Evolutionary conservation across 768 basidiomycete genomes (phyloP), one percentile per base, ranked within the genome.

Genomic region (Agrocybe chaxingu): DNA sequence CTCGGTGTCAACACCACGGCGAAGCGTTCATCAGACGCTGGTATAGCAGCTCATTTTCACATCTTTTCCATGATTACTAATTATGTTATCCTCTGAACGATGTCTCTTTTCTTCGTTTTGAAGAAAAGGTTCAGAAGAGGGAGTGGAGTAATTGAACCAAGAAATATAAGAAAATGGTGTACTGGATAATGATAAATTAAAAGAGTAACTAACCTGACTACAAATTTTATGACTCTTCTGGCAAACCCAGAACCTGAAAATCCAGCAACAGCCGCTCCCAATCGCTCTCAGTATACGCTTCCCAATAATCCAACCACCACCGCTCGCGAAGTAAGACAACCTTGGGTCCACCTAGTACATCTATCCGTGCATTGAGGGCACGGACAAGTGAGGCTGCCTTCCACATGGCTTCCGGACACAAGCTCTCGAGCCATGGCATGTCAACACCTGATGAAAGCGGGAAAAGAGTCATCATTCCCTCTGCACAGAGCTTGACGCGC

Each of bases 401-500:
- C 6, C 33, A 42, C 48, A 66, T 59, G 3, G 24, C 24, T 24
- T 62, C 61, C 1, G 61, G 56, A 38, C 57, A 62, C 3, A 57
- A 39, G 8, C 32, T 44, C 33, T 51, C 44, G 36, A 65, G 39
- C 51, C 50, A 53, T n/a, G 13, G 37, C 13, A 63, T 12, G 38
- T 61, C 56, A 11, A 57, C 24, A 24, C 24, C 24, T 3, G 24
- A 38, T 3, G 48, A 41, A 0, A 57, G 53, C 1, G 61, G 56
- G 49, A 69, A 69, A 1, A 66, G 51, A 13, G 62, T 65, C 24
- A 66, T 53, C 60, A 66, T 58, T 1, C 67, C 67, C 46, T 66
- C 62, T 10, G 62, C 59, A 38, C 66, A 67, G 10, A 69, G 51
- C 41, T 65, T 61, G 12, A 67, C 62, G 19, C 67, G 52, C 35